phyloP scores from a whole-genome alignment of 2,329 filamentous ascomycete genomes.

The Claviceps quebecensis region DNA sequence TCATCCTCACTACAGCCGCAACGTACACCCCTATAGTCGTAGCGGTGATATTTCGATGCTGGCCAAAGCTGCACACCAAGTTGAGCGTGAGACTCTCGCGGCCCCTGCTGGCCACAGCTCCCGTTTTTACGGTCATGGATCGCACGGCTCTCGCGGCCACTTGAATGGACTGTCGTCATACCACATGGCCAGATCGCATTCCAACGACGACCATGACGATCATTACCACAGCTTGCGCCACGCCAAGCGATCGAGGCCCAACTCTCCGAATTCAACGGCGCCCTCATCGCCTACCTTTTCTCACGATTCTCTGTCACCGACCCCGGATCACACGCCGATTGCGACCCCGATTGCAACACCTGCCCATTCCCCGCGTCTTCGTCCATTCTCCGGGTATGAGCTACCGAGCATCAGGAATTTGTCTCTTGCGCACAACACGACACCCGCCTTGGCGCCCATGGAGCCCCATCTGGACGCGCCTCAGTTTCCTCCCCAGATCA shows the following conservation, averaged over 20 bases:
- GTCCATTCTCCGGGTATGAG: conserved; percentile 65
- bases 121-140: conserved; percentile 35
- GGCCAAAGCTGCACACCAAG: conserved; percentile 45
- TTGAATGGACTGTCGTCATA: conserved; percentile 73
- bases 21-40: conserved; percentile 35
- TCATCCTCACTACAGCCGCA: conserved; percentile 26
- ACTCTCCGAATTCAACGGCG: conserved; percentile 88
- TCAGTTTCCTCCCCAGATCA: conserved; percentile 31
- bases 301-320: conserved; percentile 87
- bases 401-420: conserved; percentile 69
- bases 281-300: conserved; percentile 95
- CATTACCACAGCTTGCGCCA: conserved; percentile 59
- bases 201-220: conserved; percentile 64
- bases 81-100: conserved; percentile 42
- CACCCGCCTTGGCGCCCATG: conserved; percentile 43
- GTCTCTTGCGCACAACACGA: conserved; percentile 36
- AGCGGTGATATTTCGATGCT: conserved; percentile 44
- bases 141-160: conserved; percentile 41
- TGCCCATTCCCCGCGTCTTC: conserved; percentile 81
- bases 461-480: conserved; percentile 38
- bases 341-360: conserved; percentile 51
- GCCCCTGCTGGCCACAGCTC: conserved; percentile 27
- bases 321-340: conserved; percentile 95
- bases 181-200: conserved; percentile 81
- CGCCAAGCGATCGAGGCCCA: conserved; percentile 80